phyloP scores from a whole-genome alignment of 495 filamentous ascomycete species.

The Penicillium turbatum region DNA sequence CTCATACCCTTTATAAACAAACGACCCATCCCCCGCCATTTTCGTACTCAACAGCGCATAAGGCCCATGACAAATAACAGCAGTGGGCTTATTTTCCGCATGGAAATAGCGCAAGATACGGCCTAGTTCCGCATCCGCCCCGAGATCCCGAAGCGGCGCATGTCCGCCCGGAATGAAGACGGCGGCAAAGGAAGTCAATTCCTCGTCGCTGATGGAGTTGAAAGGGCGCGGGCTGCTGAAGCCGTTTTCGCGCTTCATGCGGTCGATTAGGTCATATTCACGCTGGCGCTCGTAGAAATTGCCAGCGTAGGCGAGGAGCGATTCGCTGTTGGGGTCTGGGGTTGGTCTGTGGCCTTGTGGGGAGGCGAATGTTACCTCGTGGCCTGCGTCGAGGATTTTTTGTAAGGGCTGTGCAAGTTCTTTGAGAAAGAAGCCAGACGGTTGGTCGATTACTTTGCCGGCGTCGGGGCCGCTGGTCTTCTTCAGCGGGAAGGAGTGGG shows the following conservation, averaged over 20 bases:
- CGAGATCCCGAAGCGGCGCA: constrained; percentile 37
- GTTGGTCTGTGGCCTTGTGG: constrained; percentile 32
- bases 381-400: constrained; percentile 34
- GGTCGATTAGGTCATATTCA: constrained; percentile 33
- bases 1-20: constrained; percentile 35
- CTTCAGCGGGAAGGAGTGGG: constrained; percentile 32
- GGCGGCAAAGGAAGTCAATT: constrained; percentile 29
- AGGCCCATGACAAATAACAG: constrained; percentile 42
- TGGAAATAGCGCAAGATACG: constrained; percentile 37
- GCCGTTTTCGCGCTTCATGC: constrained; percentile 39
- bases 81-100: constrained; percentile 30
- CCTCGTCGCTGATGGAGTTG: constrained; percentile 24
- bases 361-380: constrained; percentile 38
- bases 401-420: constrained; percentile 41
- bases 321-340: constrained; percentile 36
- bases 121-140: constrained; percentile 34
- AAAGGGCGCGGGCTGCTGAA: constrained; percentile 28
- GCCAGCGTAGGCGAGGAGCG: constrained; percentile 31
- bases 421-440: constrained; percentile 43
- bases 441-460: constrained; percentile 30
- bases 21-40: constrained; percentile 22
- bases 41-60: constrained; percentile 39
- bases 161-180: constrained; percentile 44
- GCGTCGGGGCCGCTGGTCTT: constrained; percentile 24
- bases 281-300: constrained; percentile 41